These are phyloP conservation scores for Salix udensis DNA, from an alignment of 345 rosid genomes.

Conservation along the genomic window DNA sequence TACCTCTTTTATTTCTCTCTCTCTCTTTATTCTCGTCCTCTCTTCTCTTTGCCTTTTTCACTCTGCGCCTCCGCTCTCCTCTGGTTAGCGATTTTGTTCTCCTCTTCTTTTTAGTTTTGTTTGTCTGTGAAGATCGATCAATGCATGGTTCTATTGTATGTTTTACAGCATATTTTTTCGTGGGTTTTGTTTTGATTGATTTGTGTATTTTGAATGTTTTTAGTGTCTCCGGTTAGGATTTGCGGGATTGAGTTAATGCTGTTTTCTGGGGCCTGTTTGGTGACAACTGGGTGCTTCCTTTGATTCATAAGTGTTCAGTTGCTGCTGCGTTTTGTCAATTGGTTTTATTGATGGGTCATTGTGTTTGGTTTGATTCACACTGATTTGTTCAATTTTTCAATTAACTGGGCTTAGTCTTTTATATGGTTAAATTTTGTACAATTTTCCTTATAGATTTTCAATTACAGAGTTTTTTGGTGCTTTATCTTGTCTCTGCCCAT, in stretches of 20 bases:
- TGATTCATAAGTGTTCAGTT: neutral
- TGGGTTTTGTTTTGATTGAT: conserved; percentile 5
- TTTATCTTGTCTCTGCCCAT: neutral
- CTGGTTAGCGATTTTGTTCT: neutral
- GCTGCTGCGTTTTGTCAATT: neutral
- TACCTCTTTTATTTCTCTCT: neutral
- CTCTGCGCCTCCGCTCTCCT: neutral
- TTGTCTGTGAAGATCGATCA: neutral
- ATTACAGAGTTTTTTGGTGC: neutral
- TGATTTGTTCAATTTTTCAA: neutral
- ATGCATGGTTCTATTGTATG: conserved; percentile 4
- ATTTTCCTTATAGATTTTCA: neutral
- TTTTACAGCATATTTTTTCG: neutral
- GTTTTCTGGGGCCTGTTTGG: neutral
- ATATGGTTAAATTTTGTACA: neutral
- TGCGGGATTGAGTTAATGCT: neutral
- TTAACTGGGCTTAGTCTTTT: neutral
- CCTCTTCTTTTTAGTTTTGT: neutral
- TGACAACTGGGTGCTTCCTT: neutral
- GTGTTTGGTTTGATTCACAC: neutral
- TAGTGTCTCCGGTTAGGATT: neutral
- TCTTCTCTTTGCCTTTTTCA: neutral
- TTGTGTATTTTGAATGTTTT: neutral
- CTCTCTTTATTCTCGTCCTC: neutral
- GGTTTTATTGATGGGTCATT: neutral